These are phyloP conservation scores for Laburnicola sp. DNA, from an alignment of 2,329 filamentous ascomycete species.

Conservation along the genomic window DNA sequence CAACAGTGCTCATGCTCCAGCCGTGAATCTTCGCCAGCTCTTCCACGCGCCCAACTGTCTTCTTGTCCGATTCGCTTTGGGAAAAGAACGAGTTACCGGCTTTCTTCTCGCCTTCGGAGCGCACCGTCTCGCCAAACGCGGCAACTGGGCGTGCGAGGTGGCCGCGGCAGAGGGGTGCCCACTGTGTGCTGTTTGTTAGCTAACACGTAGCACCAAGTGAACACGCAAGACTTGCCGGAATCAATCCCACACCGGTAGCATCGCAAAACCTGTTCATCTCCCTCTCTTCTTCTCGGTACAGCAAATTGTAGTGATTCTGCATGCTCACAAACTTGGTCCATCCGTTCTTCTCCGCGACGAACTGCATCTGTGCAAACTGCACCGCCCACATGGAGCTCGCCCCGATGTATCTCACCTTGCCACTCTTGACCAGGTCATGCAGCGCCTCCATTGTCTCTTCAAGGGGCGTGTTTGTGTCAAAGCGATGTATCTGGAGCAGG, in stretches of 20 bases:
- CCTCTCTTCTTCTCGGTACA: slow-evolving; percentile 63
- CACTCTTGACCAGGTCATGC: slow-evolving; percentile 49
- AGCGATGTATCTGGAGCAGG: slow-evolving; percentile 56
- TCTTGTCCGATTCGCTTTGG: slow-evolving; percentile 51
- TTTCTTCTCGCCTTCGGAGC: slow-evolving; percentile 46
- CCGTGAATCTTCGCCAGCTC: slow-evolving; percentile 61
- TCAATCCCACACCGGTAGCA: slow-evolving; percentile 54
- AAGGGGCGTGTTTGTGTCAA: slow-evolving; percentile 47
- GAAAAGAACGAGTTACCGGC: slow-evolving; percentile 26
- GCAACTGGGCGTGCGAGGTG: slow-evolving; percentile 46
- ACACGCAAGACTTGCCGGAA: slow-evolving; percentile 40
- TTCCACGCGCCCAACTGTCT: slow-evolving; percentile 59
- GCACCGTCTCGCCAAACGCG: slow-evolving; percentile 40
- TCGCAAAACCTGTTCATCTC: slow-evolving; percentile 59
- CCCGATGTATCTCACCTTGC: slow-evolving; percentile 53
- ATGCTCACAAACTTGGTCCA: slow-evolving; percentile 59
- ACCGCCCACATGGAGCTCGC: slow-evolving; percentile 52
- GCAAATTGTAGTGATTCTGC: slow-evolving; percentile 58
- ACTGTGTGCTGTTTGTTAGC: slow-evolving; percentile 26
- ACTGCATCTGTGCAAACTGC: slow-evolving; percentile 54
- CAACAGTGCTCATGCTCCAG: slow-evolving; percentile 65
- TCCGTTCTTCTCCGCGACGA: slow-evolving; percentile 51
- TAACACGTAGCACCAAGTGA: background rate
- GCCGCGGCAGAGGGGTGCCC: slow-evolving; percentile 47
- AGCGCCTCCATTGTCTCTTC: slow-evolving; percentile 54